Evolutionary conservation across 2,329 filamentous ascomycete genomes (phyloP).

Genomic region (Gaeumannomyces tritici): DNA sequence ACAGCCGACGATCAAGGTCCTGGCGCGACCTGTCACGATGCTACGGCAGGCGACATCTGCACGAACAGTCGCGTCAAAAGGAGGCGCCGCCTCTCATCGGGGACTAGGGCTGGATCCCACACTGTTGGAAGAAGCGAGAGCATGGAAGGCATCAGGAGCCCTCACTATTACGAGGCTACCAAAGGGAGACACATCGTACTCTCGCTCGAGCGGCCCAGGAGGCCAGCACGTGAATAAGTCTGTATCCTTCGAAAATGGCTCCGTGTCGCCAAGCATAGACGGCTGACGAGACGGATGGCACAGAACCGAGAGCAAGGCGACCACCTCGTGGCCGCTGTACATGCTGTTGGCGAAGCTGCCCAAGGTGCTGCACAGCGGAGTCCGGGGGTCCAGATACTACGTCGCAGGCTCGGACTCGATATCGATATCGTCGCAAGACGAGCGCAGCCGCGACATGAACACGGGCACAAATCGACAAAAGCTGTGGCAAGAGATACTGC

Average conservation of each 20-base stretch:
- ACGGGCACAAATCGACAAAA: slow-evolving; percentile 40
- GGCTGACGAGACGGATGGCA: background rate
- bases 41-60: background rate
- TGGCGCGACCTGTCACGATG: background rate
- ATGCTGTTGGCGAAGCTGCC: slow-evolving; percentile 38
- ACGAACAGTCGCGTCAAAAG: background rate
- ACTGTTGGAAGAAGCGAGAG: slow-evolving; percentile 38
- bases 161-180: slow-evolving; percentile 28
- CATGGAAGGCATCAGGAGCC: slow-evolving; percentile 38
- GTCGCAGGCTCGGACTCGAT: slow-evolving; percentile 39
- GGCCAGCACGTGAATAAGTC: slow-evolving; percentile 57
- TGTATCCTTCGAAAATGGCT: slow-evolving; percentile 11
- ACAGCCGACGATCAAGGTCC: background rate
- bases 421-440: slow-evolving; percentile 44
- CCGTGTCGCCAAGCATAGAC: background rate
- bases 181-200: slow-evolving; percentile 40
- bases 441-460: slow-evolving; percentile 42
- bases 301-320: slow-evolving; percentile 52
- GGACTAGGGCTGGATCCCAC: slow-evolving; percentile 32
- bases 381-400: slow-evolving; percentile 47
- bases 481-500: slow-evolving; percentile 35
- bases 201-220: slow-evolving; percentile 51
- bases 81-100: background rate
- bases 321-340: slow-evolving; percentile 38
- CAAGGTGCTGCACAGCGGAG: slow-evolving; percentile 31